Evolutionary conservation across 2,329 filamentous ascomycete species (phyloP), one percentile per base, ranked within the genome.

Genomic region (Ascochyta pisi): DNA sequence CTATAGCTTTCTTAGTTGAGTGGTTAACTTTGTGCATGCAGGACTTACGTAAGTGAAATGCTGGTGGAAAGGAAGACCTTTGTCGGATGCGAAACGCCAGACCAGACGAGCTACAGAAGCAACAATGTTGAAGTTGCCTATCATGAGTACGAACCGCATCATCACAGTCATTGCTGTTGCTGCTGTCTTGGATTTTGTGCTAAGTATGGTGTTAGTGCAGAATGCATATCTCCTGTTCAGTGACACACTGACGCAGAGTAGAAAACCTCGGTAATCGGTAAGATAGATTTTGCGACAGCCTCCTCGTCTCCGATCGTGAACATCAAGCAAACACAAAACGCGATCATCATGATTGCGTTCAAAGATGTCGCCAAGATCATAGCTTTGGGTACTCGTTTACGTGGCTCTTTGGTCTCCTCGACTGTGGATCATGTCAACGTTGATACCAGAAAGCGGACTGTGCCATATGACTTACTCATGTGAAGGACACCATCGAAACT

Each of bases 11-110:
- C 12, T 31, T 31, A 31, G 29, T 31, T 13, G 29, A 31, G 29
- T 12, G 6, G 12, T 31, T 31, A 3, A 1, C 3, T 6, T 15
- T 13, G 27, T 15, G 6, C 10, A 12, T 4, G 6, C 8, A 31
- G 1, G 6, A 31, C 29, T 13, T 31, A 31, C 66, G 39, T 71
- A 64, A 41, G 73, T 65, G 49, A 78, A 73, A 48, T 58, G 62
- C 6, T 56, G 44, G 22, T 69, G 76, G 33, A 70, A 72, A 0
- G 79, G 79, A 0, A 82, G 62, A 6, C 78, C 81, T 3, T 78
- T 78, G 50, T 83, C 81, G 4, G 77, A 67, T 12, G 81, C 77
- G 71, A 81, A 83, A 0, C 78, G 78, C 81, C 81, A 83, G 0
- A 79, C 78, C 1, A 83, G 64, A 3, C 81, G 77, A 0, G 79